A percentile compares a stretch with the other conserved stretches of the same genome.
Evolutionary conservation across 78 protist species (phyloP).

Genomic region (Guillardia theta): DNA sequence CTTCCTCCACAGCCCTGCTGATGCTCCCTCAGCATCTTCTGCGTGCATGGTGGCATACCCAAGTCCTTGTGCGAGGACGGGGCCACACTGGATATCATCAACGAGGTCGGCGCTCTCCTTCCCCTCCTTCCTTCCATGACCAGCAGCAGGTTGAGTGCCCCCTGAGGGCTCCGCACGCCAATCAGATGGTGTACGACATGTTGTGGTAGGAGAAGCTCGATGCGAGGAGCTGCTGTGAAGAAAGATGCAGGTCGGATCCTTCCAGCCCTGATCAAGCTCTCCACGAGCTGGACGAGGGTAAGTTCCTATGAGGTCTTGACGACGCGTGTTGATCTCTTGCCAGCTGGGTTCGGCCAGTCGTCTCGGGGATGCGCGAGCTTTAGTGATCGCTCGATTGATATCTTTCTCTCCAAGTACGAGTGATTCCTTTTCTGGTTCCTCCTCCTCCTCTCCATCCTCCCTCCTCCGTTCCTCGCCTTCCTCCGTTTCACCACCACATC

Average conservation of each 20-base stretch:
- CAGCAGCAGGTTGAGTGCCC: neutral
- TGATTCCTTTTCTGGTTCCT: too few relatives aligned
- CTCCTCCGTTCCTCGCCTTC: too few relatives aligned
- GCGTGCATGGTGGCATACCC: conserved; percentile 30
- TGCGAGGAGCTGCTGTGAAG: too few relatives aligned
- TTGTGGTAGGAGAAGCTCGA: neutral
- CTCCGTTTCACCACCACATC: too few relatives aligned
- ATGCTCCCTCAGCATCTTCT: too few relatives aligned
- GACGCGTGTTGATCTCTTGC: neutral
- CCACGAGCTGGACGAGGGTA: neutral
- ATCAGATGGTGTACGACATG: neutral
- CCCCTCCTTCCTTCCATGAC: too few relatives aligned
- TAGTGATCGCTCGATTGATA: neutral
- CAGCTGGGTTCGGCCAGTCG: neutral
- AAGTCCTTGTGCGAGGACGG: neutral
- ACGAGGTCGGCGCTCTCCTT: neutral
- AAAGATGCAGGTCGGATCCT: neutral
- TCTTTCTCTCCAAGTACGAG: neutral
- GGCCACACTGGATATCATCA: neutral
- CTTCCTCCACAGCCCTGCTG: too few relatives aligned
- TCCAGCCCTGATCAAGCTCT: neutral
- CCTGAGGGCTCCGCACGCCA: neutral
- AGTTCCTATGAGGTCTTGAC: neutral
- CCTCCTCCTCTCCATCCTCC: too few relatives aligned
- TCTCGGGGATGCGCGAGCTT: neutral